phyloP scores from a whole-genome alignment of 306 rosid species.

The Erythrophleum fordii region DNA sequence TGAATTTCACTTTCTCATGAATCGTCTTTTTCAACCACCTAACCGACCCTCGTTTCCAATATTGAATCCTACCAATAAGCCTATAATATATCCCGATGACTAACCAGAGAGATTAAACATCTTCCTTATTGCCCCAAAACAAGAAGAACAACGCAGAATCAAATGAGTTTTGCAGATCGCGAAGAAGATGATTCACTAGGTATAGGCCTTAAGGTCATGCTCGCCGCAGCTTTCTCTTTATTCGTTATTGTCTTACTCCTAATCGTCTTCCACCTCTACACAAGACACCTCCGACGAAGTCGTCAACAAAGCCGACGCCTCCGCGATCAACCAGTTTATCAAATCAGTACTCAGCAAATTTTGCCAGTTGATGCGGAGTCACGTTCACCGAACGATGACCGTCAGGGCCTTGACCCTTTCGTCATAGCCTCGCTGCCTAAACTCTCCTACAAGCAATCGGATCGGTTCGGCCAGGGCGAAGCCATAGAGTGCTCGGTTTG shows the following conservation, averaged over 20 bases:
- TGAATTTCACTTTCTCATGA: not conserved
- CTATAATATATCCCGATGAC: not conserved
- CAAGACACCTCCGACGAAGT: constrained; percentile 6
- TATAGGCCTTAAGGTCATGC: constrained; percentile 14
- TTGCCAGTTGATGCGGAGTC: constrained; percentile 33
- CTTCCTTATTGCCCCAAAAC: not conserved
- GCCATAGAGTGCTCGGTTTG: constrained; percentile 60
- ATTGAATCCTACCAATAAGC: not conserved
- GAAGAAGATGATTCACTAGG: not conserved
- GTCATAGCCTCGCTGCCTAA: constrained; percentile 55
- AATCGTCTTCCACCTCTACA: constrained; percentile 27
- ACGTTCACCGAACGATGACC: not conserved
- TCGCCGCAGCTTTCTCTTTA: constrained; percentile 39
- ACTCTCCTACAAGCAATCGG: constrained; percentile 43
- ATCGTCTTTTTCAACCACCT: constrained; percentile 14
- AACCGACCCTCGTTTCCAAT: constrained; percentile 14
- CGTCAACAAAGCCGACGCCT: constrained; percentile 41
- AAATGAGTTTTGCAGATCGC: constrained; percentile 34
- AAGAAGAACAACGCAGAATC: not conserved
- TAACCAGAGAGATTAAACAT: not conserved
- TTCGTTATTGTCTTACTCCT: constrained; percentile 17
- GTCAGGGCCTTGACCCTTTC: constrained; percentile 46
- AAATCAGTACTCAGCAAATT: constrained; percentile 22
- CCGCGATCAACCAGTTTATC: not conserved
- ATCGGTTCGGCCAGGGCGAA: constrained; percentile 29